phyloP scores from a whole-genome alignment of 2,329 filamentous ascomycete species.

The Beauveria sp. region DNA sequence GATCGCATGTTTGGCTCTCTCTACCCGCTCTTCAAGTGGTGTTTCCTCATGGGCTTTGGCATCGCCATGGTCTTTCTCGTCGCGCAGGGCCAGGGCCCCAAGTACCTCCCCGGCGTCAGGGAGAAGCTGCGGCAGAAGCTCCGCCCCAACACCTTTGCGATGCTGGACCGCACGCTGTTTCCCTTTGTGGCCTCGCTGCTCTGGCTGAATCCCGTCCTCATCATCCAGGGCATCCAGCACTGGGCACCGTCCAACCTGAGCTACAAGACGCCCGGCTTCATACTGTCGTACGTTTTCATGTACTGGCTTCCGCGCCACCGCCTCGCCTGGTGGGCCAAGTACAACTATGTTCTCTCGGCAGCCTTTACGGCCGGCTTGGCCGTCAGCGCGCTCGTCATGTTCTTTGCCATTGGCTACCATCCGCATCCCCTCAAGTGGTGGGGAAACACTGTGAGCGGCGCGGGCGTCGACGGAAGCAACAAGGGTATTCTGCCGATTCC shows the following conservation, averaged over 20 bases:
- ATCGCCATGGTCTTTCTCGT: constrained; percentile 30
- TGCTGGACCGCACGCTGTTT: constrained; percentile 31
- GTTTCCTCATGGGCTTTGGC: constrained; percentile 33
- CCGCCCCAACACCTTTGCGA: constrained; percentile 23
- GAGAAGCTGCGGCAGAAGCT: constrained; percentile 25
- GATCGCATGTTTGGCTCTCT: constrained; percentile 34
- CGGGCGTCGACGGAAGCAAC: constrained; percentile 17
- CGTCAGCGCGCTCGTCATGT: constrained; percentile 33
- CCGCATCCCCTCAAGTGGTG: constrained; percentile 33
- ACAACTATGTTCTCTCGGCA: constrained; percentile 38
- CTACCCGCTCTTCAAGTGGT: constrained; percentile 36
- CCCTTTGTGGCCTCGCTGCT: constrained; percentile 29
- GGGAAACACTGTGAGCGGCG: constrained; percentile 28
- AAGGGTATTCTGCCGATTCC: constrained; percentile 18
- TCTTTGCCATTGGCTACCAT: constrained; percentile 34
- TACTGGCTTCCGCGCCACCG: constrained; percentile 30
- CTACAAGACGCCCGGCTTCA: constrained; percentile 36
- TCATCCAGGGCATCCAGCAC: constrained; percentile 35
- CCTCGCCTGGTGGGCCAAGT: constrained; percentile 38
- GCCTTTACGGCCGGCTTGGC: constrained; percentile 35
- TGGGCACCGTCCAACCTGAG: constrained; percentile 36
- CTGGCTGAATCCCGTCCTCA: constrained; percentile 34
- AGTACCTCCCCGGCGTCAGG: constrained; percentile 26
- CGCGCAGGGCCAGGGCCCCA: constrained; percentile 26
- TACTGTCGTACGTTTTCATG: constrained; percentile 35